Percentiles rank a stretch among this genome's conserved stretches.
Conservation (phyloP, 805 yeast genomes). For the Teunomyces stri region DNA sequence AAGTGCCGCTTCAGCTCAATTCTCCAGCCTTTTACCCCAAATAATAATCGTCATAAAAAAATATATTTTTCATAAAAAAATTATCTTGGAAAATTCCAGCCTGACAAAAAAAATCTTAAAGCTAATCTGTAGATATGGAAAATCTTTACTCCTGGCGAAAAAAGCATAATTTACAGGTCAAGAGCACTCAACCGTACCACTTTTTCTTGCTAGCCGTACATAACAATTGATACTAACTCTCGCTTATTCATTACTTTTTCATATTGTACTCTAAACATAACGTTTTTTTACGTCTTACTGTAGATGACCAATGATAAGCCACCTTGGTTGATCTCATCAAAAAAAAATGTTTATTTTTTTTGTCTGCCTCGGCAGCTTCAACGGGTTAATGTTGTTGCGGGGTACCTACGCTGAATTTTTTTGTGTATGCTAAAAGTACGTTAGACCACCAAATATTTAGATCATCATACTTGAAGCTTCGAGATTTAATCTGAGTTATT, state of each 20-base stretch:
- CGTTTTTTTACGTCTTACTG: not conserved
- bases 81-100: not conserved
- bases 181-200: not conserved
- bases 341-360: not conserved
- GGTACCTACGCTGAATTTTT: not conserved
- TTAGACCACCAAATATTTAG: not conserved
- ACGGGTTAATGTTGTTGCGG: slow-evolving; percentile 8
- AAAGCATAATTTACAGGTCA: not conserved
- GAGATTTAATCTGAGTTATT: too few relatives aligned
- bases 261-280: too few relatives aligned
- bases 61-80: not conserved
- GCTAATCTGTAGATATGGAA: not conserved
- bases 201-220: not conserved
- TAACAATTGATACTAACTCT: too few relatives aligned
- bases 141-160: slow-evolving; percentile 1
- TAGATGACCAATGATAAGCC: not conserved
- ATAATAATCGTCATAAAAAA: not conserved
- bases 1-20: not conserved
- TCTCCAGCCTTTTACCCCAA: slow-evolving; percentile 3
- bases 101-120: not conserved
- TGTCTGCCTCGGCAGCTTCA: not conserved
- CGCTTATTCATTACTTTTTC: too few relatives aligned
- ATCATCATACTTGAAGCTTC: not conserved
- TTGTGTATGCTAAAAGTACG: not conserved
- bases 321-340: not conserved